Percentiles rank a stretch among this genome's conserved stretches.
phyloP scores from a whole-genome alignment of 106 monocot genomes.

The Phalaenopsis equestris region DNA sequence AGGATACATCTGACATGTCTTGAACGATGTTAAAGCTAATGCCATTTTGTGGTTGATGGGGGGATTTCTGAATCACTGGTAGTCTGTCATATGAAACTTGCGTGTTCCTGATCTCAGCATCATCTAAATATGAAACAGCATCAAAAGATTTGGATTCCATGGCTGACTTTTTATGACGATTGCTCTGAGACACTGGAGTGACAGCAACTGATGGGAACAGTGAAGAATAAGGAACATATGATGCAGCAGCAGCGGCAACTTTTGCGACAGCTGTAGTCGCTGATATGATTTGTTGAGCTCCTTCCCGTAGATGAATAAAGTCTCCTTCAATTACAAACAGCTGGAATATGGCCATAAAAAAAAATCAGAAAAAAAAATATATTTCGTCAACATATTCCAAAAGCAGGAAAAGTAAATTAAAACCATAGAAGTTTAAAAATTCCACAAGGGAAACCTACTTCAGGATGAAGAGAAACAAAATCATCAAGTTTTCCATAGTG shows the following conservation, averaged over 20 bases:
- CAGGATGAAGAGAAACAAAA: constrained; percentile 74
- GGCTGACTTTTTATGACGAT: constrained; percentile 39
- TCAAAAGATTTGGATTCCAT: constrained; percentile 31
- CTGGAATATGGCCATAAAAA: constrained; percentile 25
- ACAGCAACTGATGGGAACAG: constrained; percentile 71
- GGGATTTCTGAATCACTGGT: constrained; percentile 1
- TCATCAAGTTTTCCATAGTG: constrained; percentile 90
- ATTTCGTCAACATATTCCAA: too few species aligned
- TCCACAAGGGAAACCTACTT: constrained; percentile 33
- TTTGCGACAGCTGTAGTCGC: constrained; percentile 87
- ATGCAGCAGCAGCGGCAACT: constrained; percentile 52
- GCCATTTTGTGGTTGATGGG: constrained; percentile 29
- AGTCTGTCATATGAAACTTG: constrained; percentile 19
- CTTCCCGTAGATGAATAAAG: constrained; percentile 84
- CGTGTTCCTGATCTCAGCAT: constrained; percentile 1
- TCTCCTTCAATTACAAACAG: constrained; percentile 92
- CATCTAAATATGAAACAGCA: constrained; percentile 12
- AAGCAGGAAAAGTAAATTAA: background rate
- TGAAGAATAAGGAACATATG: constrained; percentile 50
- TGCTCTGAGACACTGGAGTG: constrained; percentile 85
- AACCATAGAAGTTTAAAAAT: background rate
- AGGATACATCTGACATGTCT: constrained; percentile 38
- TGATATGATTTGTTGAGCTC: constrained; percentile 89
- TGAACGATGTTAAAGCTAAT: constrained; percentile 21
- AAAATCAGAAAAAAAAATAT: too few species aligned